These are phyloP conservation scores for Fusarium irregulare DNA, from an alignment of 2,329 filamentous ascomycete genomes.

Conservation along the genomic window DNA sequence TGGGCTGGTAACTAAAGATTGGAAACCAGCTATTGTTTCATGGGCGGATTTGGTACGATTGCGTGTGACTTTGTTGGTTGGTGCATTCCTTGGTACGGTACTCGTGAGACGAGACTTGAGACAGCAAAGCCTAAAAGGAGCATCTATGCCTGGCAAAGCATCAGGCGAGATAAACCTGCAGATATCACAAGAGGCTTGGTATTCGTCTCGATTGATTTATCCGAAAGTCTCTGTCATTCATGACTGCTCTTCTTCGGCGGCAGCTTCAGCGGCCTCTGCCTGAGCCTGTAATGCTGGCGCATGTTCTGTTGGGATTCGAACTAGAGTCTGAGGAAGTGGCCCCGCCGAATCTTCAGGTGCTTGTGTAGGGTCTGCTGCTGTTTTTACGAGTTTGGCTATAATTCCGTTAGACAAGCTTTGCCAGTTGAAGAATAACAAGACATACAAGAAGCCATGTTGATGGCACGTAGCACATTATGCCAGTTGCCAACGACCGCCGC, in stretches of 20 bases:
- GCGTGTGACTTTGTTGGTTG: background rate
- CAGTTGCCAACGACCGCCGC: conserved; percentile 87
- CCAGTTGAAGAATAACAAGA: conserved; percentile 19
- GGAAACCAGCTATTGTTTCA: background rate
- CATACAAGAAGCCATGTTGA: conserved; percentile 87
- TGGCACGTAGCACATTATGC: conserved; percentile 86
- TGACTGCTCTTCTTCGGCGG: conserved; percentile 54
- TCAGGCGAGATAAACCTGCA: background rate
- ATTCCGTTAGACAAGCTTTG: background rate
- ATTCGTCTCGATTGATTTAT: background rate
- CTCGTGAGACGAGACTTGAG: background rate
- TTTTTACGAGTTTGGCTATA: conserved; percentile 75
- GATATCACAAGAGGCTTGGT: too few relatives aligned
- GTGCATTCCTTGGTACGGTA: background rate
- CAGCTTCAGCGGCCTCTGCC: conserved; percentile 62
- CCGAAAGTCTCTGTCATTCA: conserved; percentile 7
- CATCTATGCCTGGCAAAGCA: background rate
- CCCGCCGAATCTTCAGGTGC: conserved; percentile 57
- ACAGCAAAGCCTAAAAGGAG: background rate
- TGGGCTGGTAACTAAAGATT: background rate
- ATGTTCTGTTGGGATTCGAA: conserved; percentile 86
- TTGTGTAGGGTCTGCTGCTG: conserved; percentile 56
- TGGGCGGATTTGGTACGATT: background rate
- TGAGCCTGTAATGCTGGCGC: conserved; percentile 72
- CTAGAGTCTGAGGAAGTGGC: conserved; percentile 82